Evolutionary conservation across 2,329 filamentous ascomycete species (phyloP).

Genomic region (Colletotrichum tabaci): DNA sequence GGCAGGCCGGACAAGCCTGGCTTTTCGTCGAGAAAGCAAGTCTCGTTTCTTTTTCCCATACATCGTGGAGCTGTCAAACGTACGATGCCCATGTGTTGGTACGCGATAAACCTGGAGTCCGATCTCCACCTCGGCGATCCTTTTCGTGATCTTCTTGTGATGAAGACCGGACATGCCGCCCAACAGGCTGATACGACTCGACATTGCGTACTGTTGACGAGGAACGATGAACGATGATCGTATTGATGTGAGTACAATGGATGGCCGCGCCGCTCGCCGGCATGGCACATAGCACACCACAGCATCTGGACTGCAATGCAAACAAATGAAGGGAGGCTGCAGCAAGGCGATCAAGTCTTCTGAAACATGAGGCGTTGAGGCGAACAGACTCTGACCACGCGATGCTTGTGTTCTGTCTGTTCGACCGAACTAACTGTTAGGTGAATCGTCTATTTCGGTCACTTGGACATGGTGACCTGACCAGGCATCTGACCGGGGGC

Average conservation of each 20-base stretch:
- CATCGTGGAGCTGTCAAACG: conserved; percentile 39
- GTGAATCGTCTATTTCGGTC: conserved; percentile 35
- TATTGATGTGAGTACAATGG: background rate
- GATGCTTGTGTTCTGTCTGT: conserved; percentile 28
- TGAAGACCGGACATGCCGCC: conserved; percentile 31
- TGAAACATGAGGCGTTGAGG: conserved; percentile 42
- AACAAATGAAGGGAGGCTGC: conserved; percentile 39
- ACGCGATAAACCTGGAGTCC: conserved; percentile 23
- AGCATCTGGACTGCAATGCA: conserved; percentile 24
- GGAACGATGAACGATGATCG: background rate
- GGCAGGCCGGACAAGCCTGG: conserved; percentile 40
- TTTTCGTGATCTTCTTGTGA: conserved; percentile 23
- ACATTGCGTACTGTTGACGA: conserved; percentile 8
- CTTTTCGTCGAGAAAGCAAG: conserved; percentile 38
- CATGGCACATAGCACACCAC: conserved; percentile 15
- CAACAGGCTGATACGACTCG: conserved; percentile 17
- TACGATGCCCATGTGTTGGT: conserved; percentile 41
- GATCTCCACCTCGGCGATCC: conserved; percentile 27
- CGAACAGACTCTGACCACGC: conserved; percentile 40
- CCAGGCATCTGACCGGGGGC: background rate
- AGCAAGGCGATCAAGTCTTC: conserved; percentile 38
- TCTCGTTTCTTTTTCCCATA: conserved; percentile 37
- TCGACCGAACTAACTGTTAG: conserved; percentile 15
- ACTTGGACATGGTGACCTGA: background rate
- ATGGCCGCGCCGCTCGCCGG: conserved; percentile 22